Base-by-base conservation (phyloP, 2,329 filamentous ascomycete species). In the Daldinia eschscholtzii region DNA sequence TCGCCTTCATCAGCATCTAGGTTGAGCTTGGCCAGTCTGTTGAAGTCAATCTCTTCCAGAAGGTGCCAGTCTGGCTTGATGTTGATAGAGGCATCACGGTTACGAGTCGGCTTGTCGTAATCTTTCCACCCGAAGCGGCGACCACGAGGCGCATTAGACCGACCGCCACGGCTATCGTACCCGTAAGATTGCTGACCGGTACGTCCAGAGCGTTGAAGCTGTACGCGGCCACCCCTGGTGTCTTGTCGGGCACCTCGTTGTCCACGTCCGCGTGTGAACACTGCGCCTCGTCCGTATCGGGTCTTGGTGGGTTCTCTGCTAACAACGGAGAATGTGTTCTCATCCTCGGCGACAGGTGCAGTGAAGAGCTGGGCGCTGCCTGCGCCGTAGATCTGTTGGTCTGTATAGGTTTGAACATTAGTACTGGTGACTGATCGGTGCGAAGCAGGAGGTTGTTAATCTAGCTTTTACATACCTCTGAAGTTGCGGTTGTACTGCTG, bases 21-120 rank as follows among this genome's bases (percentile, higher is more conserved):
- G 84, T 98, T 99, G 77, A 99, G 88, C 88, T 99, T 99, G 75
- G 89, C 87, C 75, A 99, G 88, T 74, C 96, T 92, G 85, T 93
- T 95, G 85, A 97, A 99, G 82, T 99, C 96, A 80, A 99, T 98
- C 87, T 99, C 96, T 84, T 99, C 96, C 77, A 98, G 86, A 84
- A 99, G 88, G 78, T 90, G 88, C 96, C 96, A 99, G 80, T 98
- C 94, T 23, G 94, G 89, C 83, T 97, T 97, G 82, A 98, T 94
- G 84, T 95, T 95, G 79, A 99, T 93, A 39, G 94, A 97, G 10
- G 95, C 92, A 84, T 99, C 96, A 68, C 96, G 93, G 83, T 97
- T 98, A 78, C 96, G 91, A 81, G 95, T 89, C 68, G 96, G 96
- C 90, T 98, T 98, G 85, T 99, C 96, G 80, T 94, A 97, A 81